Evolutionary conservation across 257 asterid species (phyloP).

Genomic region (Penstemon newberryi): DNA sequence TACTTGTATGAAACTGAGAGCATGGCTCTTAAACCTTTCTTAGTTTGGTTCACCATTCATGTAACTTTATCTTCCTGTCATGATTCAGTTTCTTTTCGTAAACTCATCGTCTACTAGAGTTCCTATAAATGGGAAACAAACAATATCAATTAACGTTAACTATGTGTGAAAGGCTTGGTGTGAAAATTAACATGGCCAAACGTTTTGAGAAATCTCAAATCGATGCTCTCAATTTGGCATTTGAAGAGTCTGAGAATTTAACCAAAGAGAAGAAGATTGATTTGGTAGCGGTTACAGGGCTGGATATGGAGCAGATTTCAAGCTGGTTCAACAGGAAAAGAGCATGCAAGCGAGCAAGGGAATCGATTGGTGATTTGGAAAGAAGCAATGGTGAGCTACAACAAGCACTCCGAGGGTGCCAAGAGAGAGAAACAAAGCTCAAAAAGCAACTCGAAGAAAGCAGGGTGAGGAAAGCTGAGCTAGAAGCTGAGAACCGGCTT

Average conservation of each 20-base stretch:
- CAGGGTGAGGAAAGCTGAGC: conserved; percentile 14
- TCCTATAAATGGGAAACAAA: neutral
- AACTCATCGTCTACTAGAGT: neutral
- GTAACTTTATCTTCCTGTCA: conserved; percentile 6
- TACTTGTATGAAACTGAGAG: no score
- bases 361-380: conserved; percentile 13
- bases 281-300: conserved; percentile 25
- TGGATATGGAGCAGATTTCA: conserved; percentile 37
- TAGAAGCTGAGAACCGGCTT: conserved; percentile 26
- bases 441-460: conserved; percentile 23
- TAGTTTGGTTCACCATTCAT: conserved; percentile 4
- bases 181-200: conserved; percentile 20
- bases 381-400: conserved; percentile 21
- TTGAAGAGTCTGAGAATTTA: conserved; percentile 23
- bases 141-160: neutral
- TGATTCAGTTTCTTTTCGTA: neutral
- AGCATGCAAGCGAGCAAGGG: conserved; percentile 19
- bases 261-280: conserved; percentile 30
- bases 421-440: conserved; percentile 17
- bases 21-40: neutral
- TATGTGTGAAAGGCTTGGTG: neutral
- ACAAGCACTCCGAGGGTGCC: conserved; percentile 11
- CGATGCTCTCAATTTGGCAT: conserved; percentile 22
- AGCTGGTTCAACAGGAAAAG: conserved; percentile 32
- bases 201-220: conserved; percentile 19